A percentile compares a stretch with the other conserved stretches of the same genome.
phyloP scores from a whole-genome alignment of 1,284 basidiomycete genomes.

The Cryptococcus sp. region DNA sequence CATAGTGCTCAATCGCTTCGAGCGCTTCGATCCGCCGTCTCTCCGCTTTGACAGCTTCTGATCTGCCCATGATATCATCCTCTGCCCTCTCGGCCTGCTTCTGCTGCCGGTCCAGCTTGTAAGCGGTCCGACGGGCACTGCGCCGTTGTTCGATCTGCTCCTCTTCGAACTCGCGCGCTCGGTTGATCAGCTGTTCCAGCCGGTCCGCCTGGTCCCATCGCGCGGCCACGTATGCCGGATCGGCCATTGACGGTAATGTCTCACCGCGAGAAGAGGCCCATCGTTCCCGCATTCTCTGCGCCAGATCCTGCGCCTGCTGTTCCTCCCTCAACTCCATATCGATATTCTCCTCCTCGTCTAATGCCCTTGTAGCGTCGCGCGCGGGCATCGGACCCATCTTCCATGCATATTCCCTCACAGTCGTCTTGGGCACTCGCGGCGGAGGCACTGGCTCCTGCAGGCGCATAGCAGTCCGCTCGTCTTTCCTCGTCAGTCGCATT shows the following conservation, averaged over 20 bases:
- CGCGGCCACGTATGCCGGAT: not conserved
- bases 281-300: conserved; percentile 5
- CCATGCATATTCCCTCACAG: conserved; percentile 21
- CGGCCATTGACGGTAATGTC: not conserved
- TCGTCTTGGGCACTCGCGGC: conserved; percentile 18
- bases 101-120: conserved; percentile 14
- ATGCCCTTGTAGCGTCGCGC: not conserved
- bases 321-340: conserved; percentile 10
- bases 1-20: conserved; percentile 26
- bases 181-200: conserved; percentile 21
- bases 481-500: conserved; percentile 14
- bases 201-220: conserved; percentile 19
- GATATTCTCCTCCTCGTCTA: not conserved
- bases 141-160: conserved; percentile 21
- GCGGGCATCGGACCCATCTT: conserved; percentile 22
- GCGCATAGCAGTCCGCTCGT: conserved; percentile 14
- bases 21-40: conserved; percentile 22
- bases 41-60: conserved; percentile 17
- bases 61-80: conserved; percentile 13
- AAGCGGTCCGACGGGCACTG: conserved; percentile 10
- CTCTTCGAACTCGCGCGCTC: conserved; percentile 18
- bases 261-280: conserved; percentile 3
- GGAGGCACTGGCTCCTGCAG: conserved; percentile 12
- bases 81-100: conserved; percentile 17
- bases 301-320: conserved; percentile 1